Conservation (phyloP, 2,329 filamentous ascomycete genomes). For the Colletotrichum orchidophilum region DNA sequence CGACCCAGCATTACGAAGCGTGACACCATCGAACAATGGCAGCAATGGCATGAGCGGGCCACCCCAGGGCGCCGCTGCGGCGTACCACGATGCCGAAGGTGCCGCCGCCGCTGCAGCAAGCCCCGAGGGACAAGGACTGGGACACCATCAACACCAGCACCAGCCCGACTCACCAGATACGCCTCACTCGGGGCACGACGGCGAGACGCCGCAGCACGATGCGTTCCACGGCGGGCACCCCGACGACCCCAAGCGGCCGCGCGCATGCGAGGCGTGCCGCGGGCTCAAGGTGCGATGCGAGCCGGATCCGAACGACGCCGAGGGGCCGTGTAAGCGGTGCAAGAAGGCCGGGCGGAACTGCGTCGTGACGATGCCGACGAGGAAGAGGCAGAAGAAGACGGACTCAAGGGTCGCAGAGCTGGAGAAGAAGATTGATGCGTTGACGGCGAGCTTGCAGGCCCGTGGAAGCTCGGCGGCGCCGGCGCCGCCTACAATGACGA, state of each 20-base stretch:
- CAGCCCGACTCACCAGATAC: conserved; percentile 22
- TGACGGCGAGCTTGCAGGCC: conserved; percentile 82
- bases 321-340: conserved; percentile 78
- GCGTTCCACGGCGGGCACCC: conserved; percentile 32
- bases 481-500: conserved; percentile 39
- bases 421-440: conserved; percentile 90
- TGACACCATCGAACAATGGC: background rate
- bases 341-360: conserved; percentile 82
- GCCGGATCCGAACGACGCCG: conserved; percentile 69
- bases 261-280: conserved; percentile 80
- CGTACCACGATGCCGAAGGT: background rate
- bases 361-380: conserved; percentile 75
- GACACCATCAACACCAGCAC: background rate
- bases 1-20: conserved; percentile 31
- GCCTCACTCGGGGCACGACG: conserved; percentile 20
- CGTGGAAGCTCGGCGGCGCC: conserved; percentile 37
- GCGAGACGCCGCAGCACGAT: conserved; percentile 25
- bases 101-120: background rate
- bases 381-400: conserved; percentile 91
- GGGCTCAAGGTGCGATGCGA: conserved; percentile 87
- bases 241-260: conserved; percentile 69
- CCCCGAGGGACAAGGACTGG: background rate
- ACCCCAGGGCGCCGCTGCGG: background rate
- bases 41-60: background rate
- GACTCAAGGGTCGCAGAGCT: conserved; percentile 89